Percentiles rank a stretch among this genome's conserved stretches.
These are phyloP conservation scores for Tetrahymena malaccensis DNA, from an alignment of 73 alveolate species.

Conservation along the genomic window DNA sequence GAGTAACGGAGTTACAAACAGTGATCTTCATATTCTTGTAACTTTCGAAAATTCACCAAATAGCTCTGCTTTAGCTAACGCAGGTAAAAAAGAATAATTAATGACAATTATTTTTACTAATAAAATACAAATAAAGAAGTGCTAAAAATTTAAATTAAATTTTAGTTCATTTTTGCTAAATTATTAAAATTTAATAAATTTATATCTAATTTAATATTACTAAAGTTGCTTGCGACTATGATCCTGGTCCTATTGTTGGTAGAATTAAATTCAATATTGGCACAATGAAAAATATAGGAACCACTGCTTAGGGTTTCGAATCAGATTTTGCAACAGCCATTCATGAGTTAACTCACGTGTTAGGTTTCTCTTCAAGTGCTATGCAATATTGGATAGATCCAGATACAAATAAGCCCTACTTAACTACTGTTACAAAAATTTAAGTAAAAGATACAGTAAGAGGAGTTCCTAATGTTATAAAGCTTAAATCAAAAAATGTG, in stretches of 20 bases:
- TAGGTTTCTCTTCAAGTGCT: not conserved
- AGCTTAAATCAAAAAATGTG: not conserved
- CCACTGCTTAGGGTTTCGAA: not conserved
- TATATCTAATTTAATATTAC: not conserved
- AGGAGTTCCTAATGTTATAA: not conserved
- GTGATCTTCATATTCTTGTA: not conserved
- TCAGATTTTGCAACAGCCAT: not conserved
- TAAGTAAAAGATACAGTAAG: not conserved
- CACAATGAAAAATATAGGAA: not conserved
- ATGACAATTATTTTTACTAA: too few species aligned
- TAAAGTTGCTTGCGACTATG: not conserved
- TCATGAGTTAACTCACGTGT: not conserved
- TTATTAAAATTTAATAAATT: too few species aligned
- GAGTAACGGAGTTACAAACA: not conserved
- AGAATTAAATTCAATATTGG: not conserved
- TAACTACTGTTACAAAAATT: not conserved
- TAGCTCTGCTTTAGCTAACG: not conserved
- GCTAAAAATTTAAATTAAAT: too few species aligned
- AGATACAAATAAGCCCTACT: not conserved
- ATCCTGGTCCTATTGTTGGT: not conserved
- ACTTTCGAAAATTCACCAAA: not conserved
- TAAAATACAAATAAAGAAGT: too few species aligned
- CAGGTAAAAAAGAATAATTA: not conserved
- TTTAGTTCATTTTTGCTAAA: too few species aligned
- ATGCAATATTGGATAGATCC: not conserved